Evolutionary conservation across 768 basidiomycete genomes (phyloP), one percentile per base, ranked within the genome.

Genomic region (Coprinopsis marcescibilis): DNA sequence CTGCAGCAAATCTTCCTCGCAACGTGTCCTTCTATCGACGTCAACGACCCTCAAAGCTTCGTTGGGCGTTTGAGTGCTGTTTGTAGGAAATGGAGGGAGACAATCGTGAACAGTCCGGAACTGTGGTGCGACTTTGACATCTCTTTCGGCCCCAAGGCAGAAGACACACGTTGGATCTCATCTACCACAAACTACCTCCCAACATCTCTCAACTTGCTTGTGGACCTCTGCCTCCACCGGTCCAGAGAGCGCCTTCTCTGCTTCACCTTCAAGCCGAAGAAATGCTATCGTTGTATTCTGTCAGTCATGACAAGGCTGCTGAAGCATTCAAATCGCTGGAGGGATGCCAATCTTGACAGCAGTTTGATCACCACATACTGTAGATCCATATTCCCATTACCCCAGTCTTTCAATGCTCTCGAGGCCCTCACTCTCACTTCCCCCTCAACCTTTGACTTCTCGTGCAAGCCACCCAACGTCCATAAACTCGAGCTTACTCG

Each of bases 91-190:
- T 43, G 41, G 41, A 11, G 41, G 17, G 14, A 24, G 17, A 17
- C 27, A 5, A 17, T 30, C 4, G 12, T 43, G 4, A 17, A 43
- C 26, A 27, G 7, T n/a, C 41, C 41, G 4, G 41, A 43, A 17
- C 17, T 43, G 27, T 43, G 41, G 41, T 43, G 7, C 14, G 17
- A 43, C 41, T 29, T 43, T n/a, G 27, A 43, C 26, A 13, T 43
- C 5, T 43, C 41, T 19, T 43, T 43, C 41, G 14, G 25, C 21
- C 17, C 12, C 25, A 11, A 12, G 6, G 21, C 21, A 20, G 38
- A 7, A 40, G 8, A 27, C 3, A 11, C 17, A 7, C 41, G 7
- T 27, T 43, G 26, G 19, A 8, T 23, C 11, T 20, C 5, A 8
- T 27, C 41, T 6, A 19, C 41, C 41, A 43, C n/a, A 13, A 40